Conservation (phyloP, 352 stramenopile genomes). For the Globisporangium echinulatum region DNA sequence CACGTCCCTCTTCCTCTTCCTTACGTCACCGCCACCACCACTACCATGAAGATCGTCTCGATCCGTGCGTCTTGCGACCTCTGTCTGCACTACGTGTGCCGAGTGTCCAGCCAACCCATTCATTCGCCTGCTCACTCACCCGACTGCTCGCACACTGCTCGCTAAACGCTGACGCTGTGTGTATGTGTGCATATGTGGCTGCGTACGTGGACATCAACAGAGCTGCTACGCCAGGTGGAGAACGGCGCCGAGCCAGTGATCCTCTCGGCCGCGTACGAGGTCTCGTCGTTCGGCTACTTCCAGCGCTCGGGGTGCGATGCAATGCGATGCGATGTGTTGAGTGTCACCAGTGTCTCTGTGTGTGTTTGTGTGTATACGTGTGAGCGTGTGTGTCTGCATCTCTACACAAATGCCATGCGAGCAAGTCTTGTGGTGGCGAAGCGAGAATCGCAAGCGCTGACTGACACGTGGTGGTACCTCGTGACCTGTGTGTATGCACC, state of each 20-base stretch:
- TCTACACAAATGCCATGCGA: background rate
- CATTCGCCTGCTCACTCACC: no score
- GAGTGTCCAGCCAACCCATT: no score
- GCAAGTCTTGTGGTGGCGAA: no score
- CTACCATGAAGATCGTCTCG: slow-evolving; percentile 81
- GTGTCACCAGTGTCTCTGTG: no score
- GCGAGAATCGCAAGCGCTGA: no score
- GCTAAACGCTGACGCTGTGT: no score
- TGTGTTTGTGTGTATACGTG: background rate
- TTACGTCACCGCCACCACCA: background rate
- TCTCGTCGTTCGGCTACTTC: slow-evolving; percentile 84
- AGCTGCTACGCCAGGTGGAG: slow-evolving; percentile 62
- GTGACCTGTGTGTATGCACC: background rate
- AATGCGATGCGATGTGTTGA: background rate
- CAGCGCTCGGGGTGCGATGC: slow-evolving; percentile 68
- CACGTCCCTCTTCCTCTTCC: background rate
- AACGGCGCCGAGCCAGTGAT: slow-evolving; percentile 56
- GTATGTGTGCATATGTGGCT: no score
- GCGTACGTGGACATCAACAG: slow-evolving; percentile 12
- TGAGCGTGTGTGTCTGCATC: no score
- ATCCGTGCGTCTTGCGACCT: slow-evolving; percentile 43
- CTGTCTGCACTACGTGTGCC: background rate
- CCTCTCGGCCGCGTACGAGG: slow-evolving; percentile 60
- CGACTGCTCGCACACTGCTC: no score
- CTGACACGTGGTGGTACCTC: no score